Evolutionary conservation across 495 filamentous ascomycete genomes (phyloP).

Genomic region (Penicillium silybi): DNA sequence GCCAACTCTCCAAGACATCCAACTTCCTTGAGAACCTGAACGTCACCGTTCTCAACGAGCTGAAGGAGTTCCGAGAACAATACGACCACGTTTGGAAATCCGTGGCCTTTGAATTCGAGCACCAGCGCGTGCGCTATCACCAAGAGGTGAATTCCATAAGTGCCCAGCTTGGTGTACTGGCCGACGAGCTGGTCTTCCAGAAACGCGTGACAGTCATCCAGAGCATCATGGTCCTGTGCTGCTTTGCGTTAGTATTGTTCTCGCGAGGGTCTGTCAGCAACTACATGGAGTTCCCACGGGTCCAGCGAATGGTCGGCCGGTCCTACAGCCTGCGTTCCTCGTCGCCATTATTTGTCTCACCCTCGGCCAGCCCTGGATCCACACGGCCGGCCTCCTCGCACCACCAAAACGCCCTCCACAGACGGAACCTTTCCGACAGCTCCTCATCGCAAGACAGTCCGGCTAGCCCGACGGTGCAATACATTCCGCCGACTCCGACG

Average conservation of each 20-base stretch:
- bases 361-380: conserved; percentile 43
- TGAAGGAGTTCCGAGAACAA: conserved; percentile 73
- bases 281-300: conserved; percentile 52
- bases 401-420: conserved; percentile 27
- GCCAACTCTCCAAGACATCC: conserved; percentile 78
- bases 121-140: conserved; percentile 74
- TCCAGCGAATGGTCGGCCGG: conserved; percentile 54
- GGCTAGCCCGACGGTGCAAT: conserved; percentile 37
- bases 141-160: conserved; percentile 79
- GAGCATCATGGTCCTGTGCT: conserved; percentile 78
- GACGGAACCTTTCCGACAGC: conserved; percentile 38
- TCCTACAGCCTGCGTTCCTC: conserved; percentile 44
- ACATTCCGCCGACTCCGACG: conserved; percentile 47
- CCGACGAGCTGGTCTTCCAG: conserved; percentile 93
- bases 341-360: conserved; percentile 39
- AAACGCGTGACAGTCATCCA: conserved; percentile 91
- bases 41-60: conserved; percentile 77
- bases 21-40: conserved; percentile 81
- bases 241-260: conserved; percentile 85
- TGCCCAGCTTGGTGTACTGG: conserved; percentile 75
- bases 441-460: conserved; percentile 33
- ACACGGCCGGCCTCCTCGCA: conserved; percentile 41
- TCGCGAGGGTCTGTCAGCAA: conserved; percentile 43
- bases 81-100: conserved; percentile 97
- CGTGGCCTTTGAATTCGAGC: conserved; percentile 86